Percentiles rank a stretch among this genome's conserved stretches.
phyloP scores from a whole-genome alignment of 2,329 filamentous ascomycete species.

The Myrmaecium sp. region DNA sequence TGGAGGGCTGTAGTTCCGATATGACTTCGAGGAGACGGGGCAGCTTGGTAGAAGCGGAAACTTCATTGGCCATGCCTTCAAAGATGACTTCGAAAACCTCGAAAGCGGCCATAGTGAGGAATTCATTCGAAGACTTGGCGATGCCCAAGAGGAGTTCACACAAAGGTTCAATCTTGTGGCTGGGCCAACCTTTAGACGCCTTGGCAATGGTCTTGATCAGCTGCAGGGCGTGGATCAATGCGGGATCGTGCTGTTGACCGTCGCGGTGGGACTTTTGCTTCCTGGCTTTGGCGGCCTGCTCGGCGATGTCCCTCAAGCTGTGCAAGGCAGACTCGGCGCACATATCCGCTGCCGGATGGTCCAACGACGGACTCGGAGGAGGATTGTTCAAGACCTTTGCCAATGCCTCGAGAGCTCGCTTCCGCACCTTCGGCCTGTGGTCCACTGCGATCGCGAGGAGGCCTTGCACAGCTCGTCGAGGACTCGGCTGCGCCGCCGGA shows the following conservation, averaged over 20 bases:
- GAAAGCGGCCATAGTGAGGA: slow-evolving; percentile 89
- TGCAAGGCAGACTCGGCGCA: slow-evolving; percentile 81
- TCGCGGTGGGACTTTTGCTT: slow-evolving; percentile 36
- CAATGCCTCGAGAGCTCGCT: slow-evolving; percentile 79
- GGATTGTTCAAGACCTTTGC: slow-evolving; percentile 67
- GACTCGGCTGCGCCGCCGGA: slow-evolving; percentile 65
- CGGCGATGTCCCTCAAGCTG: slow-evolving; percentile 60
- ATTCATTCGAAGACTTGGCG: slow-evolving; percentile 80
- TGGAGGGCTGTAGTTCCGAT: slow-evolving; percentile 72
- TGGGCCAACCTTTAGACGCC: slow-evolving; percentile 87
- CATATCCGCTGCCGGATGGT: slow-evolving; percentile 91
- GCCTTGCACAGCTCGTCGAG: slow-evolving; percentile 71
- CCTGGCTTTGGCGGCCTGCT: slow-evolving; percentile 54
- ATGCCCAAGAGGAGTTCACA: slow-evolving; percentile 82
- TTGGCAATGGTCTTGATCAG: slow-evolving; percentile 77
- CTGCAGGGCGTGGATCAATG: slow-evolving; percentile 80
- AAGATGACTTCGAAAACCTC: slow-evolving; percentile 98
- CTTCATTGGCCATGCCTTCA: slow-evolving; percentile 71
- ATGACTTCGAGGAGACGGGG: slow-evolving; percentile 83
- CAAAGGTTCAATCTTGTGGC: slow-evolving; percentile 80
- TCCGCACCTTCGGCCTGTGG: slow-evolving; percentile 80
- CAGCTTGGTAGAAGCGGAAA: slow-evolving; percentile 77
- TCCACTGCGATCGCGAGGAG: slow-evolving; percentile 74
- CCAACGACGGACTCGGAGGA: slow-evolving; percentile 78
- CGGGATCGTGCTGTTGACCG: slow-evolving; percentile 53